phyloP scores from a whole-genome alignment of 176 grass and related monocot genomes.

The Tuctoria greenei region DNA sequence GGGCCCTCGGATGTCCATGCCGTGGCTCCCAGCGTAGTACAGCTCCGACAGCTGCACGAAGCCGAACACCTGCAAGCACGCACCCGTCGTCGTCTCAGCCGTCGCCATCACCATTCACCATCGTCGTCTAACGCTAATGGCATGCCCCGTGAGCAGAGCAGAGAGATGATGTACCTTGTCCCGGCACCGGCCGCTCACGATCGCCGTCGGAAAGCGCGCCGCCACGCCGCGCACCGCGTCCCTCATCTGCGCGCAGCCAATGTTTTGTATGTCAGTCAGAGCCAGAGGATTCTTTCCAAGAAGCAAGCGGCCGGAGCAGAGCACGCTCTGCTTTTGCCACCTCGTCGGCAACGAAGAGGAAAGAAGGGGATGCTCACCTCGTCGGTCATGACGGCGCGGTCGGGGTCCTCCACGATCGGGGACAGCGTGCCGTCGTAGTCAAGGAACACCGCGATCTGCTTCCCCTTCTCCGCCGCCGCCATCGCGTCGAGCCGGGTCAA shows the following conservation, averaged over 20 bases:
- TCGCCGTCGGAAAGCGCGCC: constrained; percentile 69
- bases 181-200: constrained; percentile 67
- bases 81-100: background rate
- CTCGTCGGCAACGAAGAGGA: background rate
- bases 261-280: background rate
- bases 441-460: constrained; percentile 67
- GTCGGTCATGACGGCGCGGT: constrained; percentile 73
- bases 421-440: constrained; percentile 90
- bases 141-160: background rate
- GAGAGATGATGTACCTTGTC: constrained; percentile 53
- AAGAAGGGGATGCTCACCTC: constrained; percentile 36
- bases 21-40: constrained; percentile 90
- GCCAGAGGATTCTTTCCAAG: background rate
- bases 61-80: constrained; percentile 44
- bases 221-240: constrained; percentile 61
- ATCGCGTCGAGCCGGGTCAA: constrained; percentile 53
- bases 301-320: background rate
- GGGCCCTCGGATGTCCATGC: constrained; percentile 88
- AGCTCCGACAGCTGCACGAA: constrained; percentile 68
- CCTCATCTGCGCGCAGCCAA: constrained; percentile 50
- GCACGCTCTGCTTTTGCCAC: constrained; percentile 20
- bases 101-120: background rate
- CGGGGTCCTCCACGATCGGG: constrained; percentile 79
- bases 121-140: background rate
- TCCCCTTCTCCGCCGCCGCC: constrained; percentile 50